These are phyloP conservation scores for Fusarium buxicola DNA, from an alignment of 2,329 filamentous ascomycete species.

Conservation along the genomic window DNA sequence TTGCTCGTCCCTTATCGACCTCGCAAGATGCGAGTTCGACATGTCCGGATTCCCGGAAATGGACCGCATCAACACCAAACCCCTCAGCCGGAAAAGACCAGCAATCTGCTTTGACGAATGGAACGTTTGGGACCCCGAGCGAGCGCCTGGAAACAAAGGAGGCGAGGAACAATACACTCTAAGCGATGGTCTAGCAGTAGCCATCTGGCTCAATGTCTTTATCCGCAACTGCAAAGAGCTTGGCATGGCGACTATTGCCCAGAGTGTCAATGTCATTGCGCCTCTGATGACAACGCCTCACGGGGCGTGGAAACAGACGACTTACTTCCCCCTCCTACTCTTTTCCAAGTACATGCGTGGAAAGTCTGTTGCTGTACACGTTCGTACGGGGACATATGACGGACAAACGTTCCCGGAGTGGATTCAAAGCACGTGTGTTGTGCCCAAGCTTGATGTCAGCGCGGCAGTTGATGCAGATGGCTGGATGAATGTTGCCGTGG, in stretches of 20 bases:
- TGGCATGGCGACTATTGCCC: slow-evolving; percentile 82
- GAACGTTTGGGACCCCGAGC: slow-evolving; percentile 82
- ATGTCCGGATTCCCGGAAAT: slow-evolving; percentile 49
- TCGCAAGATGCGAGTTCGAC: slow-evolving; percentile 29
- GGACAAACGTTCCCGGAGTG: slow-evolving; percentile 73
- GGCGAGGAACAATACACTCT: slow-evolving; percentile 79
- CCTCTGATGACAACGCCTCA: slow-evolving; percentile 76
- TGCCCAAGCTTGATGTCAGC: slow-evolving; percentile 76
- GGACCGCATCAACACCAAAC: slow-evolving; percentile 73
- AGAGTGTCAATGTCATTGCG: slow-evolving; percentile 80
- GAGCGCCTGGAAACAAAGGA: slow-evolving; percentile 76
- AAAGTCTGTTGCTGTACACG: slow-evolving; percentile 72
- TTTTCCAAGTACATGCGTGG: slow-evolving; percentile 71
- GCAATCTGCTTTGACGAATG: slow-evolving; percentile 85
- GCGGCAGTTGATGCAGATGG: slow-evolving; percentile 68
- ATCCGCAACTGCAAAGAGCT: slow-evolving; percentile 75
- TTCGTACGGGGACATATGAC: slow-evolving; percentile 70
- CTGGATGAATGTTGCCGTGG: slow-evolving; percentile 73
- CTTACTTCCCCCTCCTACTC: slow-evolving; percentile 77
- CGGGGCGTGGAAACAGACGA: slow-evolving; percentile 76
- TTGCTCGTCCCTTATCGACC: slow-evolving; percentile 74
- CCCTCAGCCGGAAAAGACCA: slow-evolving; percentile 64
- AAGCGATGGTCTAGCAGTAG: slow-evolving; percentile 78
- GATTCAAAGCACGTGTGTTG: slow-evolving; percentile 71
- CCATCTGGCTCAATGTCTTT: slow-evolving; percentile 79